phyloP scores from a whole-genome alignment of 306 rosid genomes.

The Glycine latifolia region DNA sequence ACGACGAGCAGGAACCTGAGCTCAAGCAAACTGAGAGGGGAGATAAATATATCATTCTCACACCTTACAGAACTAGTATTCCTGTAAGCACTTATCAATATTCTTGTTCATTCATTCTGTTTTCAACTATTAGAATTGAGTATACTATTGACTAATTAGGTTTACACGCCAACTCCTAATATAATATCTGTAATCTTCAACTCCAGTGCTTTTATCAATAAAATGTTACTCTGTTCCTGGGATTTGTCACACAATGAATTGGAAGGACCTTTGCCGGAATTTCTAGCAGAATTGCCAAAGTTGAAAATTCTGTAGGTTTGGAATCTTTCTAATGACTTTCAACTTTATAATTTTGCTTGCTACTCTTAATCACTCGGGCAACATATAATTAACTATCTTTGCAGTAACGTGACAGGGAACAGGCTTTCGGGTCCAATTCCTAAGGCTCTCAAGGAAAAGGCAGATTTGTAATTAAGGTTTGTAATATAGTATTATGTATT shows the following conservation, averaged over 20 bases:
- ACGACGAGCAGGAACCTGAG: constrained; percentile 40
- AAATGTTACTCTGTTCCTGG: constrained; percentile 1
- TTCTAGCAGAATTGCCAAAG: constrained; percentile 39
- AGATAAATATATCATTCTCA: constrained; percentile 20
- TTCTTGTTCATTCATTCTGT: not conserved
- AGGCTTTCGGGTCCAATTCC: constrained; percentile 43
- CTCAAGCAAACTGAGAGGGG: constrained; percentile 43
- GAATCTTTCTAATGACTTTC: not conserved
- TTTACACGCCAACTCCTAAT: no score
- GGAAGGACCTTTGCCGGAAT: constrained; percentile 39
- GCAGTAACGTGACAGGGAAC: constrained; percentile 46
- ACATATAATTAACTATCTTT: not conserved
- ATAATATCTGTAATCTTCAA: no score
- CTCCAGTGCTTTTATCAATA: not conserved
- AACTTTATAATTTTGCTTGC: not conserved
- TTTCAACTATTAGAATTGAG: not conserved
- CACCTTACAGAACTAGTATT: constrained; percentile 26
- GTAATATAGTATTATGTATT: not conserved
- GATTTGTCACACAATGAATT: constrained; percentile 46
- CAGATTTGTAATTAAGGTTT: constrained; percentile 38
- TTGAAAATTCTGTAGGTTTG: constrained; percentile 47
- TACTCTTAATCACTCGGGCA: no score
- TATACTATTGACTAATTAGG: no score
- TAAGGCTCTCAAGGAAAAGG: constrained; percentile 34
- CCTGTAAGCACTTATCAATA: constrained; percentile 39